Base-by-base conservation (phyloP, 257 asterid genomes). In the Solanum chmielewskii region DNA sequence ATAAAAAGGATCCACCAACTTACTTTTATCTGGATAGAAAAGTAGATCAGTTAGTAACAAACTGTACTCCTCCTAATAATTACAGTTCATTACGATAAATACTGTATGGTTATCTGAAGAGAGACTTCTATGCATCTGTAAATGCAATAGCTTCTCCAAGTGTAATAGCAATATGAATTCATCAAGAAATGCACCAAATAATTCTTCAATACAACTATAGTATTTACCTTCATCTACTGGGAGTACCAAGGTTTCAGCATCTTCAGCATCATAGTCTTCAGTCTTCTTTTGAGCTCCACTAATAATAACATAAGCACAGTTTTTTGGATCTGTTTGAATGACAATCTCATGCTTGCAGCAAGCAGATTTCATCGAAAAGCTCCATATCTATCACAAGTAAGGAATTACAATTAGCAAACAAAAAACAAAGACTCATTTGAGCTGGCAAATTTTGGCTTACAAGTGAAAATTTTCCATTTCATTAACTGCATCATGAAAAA, bases 261-360 rank as follows among this genome's bases (percentile, higher is more conserved):
- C 99, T 89, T 94, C 99, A 39, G 93, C 96, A 68, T 96, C 99
- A 83, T 93, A 97, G 56, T 97, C 99, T 92, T 96, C 99, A 8
- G 89, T 83, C 94, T 97, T 97, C 84, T 75, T 90, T 25, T 92
- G 93, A 81, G 99, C 98, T 68, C 99, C 99, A 88, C 96, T 96
- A 21, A 88, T 94, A 27, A 96, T 91, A 89, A 96, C 88, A 86
- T 97, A 96, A 88, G 87, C 96, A 56, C 99, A 96, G 73, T 95
- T 97, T 80, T 95, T 94, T 73, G 98, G 98, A 90, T 97, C 98
- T 1, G 98, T 95, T 86, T 97, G 99, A 88, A 97, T 92, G 59
- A 95, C 97, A 81, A 97, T 97, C 90, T 95, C 99, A 85, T 97
- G 99, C 74, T 86, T 83, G 93, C 99, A 97, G 93, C 99, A 97